Conservation (phyloP, 768 basidiomycete genomes). For the Rhizopogon rudus region DNA sequence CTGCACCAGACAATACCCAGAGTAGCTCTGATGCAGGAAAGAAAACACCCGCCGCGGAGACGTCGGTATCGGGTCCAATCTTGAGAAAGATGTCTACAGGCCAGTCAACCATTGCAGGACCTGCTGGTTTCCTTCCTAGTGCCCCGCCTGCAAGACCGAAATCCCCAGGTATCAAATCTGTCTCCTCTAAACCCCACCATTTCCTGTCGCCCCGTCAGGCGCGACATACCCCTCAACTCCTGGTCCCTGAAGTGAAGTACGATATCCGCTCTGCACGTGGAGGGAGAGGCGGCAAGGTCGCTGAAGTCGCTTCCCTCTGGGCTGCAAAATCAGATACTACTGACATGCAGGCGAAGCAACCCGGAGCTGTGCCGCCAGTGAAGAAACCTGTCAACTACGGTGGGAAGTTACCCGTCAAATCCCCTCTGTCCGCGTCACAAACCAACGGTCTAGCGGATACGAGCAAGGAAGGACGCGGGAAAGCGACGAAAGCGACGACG, state of each 20-base stretch:
- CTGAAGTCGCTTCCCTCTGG: conserved; percentile 73
- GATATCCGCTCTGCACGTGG: conserved; percentile 75
- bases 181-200: not conserved
- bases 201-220: conserved; percentile 24
- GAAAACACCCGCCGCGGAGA: not conserved
- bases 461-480: conserved; percentile 13
- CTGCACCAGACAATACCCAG: not conserved
- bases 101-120: not conserved
- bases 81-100: not conserved
- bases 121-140: not conserved
- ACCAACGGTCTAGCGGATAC: not conserved
- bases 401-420: conserved; percentile 6
- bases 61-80: not conserved
- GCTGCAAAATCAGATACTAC: conserved; percentile 40
- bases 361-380: conserved; percentile 1
- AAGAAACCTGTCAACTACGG: conserved; percentile 10
- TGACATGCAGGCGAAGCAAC: conserved; percentile 6
- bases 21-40: not conserved
- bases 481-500: conserved; percentile 55
- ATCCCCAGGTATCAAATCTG: not conserved
- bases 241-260: conserved; percentile 57
- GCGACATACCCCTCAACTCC: conserved; percentile 27
- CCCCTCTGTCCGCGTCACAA: conserved; percentile 3
- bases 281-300: conserved; percentile 69
- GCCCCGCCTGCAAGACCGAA: not conserved